phyloP scores from a whole-genome alignment of 768 basidiomycete species.

The Trichaptum fuscoviolaceum region DNA sequence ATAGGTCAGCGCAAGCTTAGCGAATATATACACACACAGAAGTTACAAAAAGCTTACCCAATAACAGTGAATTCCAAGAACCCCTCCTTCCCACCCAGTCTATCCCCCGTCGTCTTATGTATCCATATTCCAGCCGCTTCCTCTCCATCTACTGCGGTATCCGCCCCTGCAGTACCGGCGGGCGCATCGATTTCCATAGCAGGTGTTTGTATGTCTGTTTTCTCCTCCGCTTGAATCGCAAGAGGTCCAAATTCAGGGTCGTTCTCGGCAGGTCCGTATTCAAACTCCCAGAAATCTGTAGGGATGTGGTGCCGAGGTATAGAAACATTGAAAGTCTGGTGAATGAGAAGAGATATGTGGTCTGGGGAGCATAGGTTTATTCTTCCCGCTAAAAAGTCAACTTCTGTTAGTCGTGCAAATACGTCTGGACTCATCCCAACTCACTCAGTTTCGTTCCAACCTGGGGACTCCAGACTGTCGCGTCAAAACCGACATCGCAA shows the following conservation, averaged over 20 bases:
- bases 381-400: conserved; percentile 57
- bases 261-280: conserved; percentile 78
- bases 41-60: conserved; percentile 48
- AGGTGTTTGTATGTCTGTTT: conserved; percentile 11
- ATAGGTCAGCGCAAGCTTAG: background rate
- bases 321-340: conserved; percentile 91
- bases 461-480: conserved; percentile 83
- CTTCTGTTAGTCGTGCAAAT: conserved; percentile 2
- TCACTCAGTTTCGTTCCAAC: conserved; percentile 77
- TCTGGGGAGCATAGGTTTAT: conserved; percentile 88
- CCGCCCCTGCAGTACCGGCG: conserved; percentile 16
- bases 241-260: conserved; percentile 63
- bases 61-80: conserved; percentile 81
- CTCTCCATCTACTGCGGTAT: conserved; percentile 21
- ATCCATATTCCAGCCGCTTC: conserved; percentile 69
- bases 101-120: conserved; percentile 60
- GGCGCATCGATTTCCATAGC: conserved; percentile 18
- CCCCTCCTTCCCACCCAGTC: conserved; percentile 63
- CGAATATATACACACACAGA: background rate
- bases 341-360: conserved; percentile 84
- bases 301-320: conserved; percentile 92
- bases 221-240: conserved; percentile 19
- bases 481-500: conserved; percentile 71
- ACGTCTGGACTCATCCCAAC: conserved; percentile 18
- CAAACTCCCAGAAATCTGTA: conserved; percentile 73